phyloP scores from a whole-genome alignment of 768 basidiomycete species.

The Pulveroboletus sp. region DNA sequence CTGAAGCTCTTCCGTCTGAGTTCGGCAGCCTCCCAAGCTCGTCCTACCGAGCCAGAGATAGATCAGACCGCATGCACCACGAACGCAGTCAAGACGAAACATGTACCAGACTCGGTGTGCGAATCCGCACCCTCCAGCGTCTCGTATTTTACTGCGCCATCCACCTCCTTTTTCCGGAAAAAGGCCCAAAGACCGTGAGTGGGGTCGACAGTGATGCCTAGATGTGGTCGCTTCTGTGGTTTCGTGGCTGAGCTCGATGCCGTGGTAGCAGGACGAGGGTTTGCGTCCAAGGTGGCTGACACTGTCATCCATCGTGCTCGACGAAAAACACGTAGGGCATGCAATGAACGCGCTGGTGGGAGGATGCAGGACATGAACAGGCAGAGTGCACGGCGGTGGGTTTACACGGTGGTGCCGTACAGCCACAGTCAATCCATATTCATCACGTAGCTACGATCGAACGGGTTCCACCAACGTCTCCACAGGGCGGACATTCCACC shows the following conservation, averaged over 20 bases:
- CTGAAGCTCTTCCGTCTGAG: conserved; percentile 87
- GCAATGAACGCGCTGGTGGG: conserved; percentile 17
- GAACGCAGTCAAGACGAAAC: not conserved
- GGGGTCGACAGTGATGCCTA: conserved; percentile 42
- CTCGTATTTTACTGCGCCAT: conserved; percentile 53
- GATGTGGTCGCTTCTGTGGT: conserved; percentile 39
- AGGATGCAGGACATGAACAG: conserved; percentile 21
- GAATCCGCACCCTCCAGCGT: conserved; percentile 35
- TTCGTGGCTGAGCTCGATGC: conserved; percentile 8
- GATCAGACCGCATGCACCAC: conserved; percentile 1
- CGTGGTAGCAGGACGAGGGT: not conserved
- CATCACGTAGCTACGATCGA: not conserved
- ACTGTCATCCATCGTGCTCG: conserved; percentile 22
- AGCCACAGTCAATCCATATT: conserved; percentile 7
- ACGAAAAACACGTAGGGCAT: conserved; percentile 10
- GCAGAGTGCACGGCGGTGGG: no score
- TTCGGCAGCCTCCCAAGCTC: conserved; percentile 83
- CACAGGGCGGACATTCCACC: not conserved
- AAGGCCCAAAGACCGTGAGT: conserved; percentile 77
- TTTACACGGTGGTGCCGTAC: conserved; percentile 4
- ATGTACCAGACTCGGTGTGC: conserved; percentile 36
- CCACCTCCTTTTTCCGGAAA: conserved; percentile 55
- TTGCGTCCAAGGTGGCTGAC: not conserved
- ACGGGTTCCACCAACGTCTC: not conserved
- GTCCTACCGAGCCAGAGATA: conserved; percentile 47